Conservation (phyloP, 352 stramenopile genomes). For the Phytophthora lateralis region DNA sequence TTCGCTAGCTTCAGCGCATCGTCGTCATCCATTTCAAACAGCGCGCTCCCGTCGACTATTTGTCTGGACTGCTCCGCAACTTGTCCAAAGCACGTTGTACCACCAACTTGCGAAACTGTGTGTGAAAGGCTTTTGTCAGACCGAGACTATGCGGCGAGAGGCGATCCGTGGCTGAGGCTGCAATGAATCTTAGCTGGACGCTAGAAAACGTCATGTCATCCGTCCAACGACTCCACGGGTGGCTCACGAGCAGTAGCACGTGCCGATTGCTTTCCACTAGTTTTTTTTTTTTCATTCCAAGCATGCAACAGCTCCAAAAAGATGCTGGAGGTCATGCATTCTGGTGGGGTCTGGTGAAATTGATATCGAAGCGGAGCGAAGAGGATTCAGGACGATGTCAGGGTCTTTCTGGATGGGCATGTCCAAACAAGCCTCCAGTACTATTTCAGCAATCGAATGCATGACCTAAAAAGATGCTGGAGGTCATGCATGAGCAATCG, state of each 20-base stretch:
- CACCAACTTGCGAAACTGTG: slow-evolving; percentile 14
- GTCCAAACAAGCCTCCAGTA: slow-evolving; percentile 3
- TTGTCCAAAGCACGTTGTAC: slow-evolving; percentile 15
- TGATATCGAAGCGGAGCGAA: slow-evolving; percentile 21
- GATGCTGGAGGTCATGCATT: not conserved
- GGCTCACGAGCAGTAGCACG: slow-evolving; percentile 22
- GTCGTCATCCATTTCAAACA: slow-evolving; percentile 11
- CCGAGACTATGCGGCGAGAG: slow-evolving; percentile 19
- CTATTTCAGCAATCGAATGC: slow-evolving; percentile 9
- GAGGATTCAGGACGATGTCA: slow-evolving; percentile 4
- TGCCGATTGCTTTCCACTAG: slow-evolving; percentile 13
- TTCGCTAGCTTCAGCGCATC: slow-evolving; percentile 19
- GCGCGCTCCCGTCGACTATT: not conserved
- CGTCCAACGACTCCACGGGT: slow-evolving; percentile 6
- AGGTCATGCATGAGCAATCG: no score
- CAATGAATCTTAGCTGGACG: slow-evolving; percentile 24
- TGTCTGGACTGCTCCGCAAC: not conserved
- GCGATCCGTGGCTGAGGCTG: not conserved
- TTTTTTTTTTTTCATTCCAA: slow-evolving; percentile 10
- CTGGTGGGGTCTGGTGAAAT: not conserved
- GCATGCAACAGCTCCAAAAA: slow-evolving; percentile 10
- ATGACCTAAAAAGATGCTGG: slow-evolving; percentile 3
- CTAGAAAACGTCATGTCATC: slow-evolving; percentile 9
- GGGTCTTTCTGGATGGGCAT: slow-evolving; percentile 18
- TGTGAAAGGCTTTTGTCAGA: slow-evolving; percentile 24